Evolutionary conservation across 495 filamentous ascomycete species (phyloP).

Genomic region (Bacidia gigantensis): DNA sequence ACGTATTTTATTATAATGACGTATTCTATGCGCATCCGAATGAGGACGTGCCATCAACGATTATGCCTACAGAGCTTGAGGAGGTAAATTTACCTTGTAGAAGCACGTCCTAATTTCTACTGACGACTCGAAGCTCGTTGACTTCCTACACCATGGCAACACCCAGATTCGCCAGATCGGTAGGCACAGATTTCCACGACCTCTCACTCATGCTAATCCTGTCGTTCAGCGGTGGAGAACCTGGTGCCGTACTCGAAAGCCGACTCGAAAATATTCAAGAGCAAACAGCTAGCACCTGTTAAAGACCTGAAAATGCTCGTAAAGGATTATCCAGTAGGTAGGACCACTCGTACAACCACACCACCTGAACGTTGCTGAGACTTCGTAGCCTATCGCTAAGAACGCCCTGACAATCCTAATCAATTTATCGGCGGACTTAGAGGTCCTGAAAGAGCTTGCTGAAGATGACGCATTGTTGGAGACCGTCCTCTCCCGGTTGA

Average conservation of each 20-base stretch:
- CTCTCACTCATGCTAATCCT: slow-evolving; percentile 15
- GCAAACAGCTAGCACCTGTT: slow-evolving; percentile 59
- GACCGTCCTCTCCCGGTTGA: slow-evolving; percentile 52
- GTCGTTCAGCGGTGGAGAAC: slow-evolving; percentile 55
- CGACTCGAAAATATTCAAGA: slow-evolving; percentile 73
- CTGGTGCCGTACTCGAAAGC: slow-evolving; percentile 69
- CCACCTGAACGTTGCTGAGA: not conserved
- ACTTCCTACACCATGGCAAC: slow-evolving; percentile 82
- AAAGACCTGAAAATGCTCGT: slow-evolving; percentile 83
- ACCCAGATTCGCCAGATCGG: slow-evolving; percentile 67
- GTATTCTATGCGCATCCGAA: not conserved
- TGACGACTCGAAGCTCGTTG: slow-evolving; percentile 52
- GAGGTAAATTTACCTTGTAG: slow-evolving; percentile 40
- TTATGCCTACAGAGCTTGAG: slow-evolving; percentile 72
- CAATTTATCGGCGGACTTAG: slow-evolving; percentile 70
- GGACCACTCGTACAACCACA: not conserved
- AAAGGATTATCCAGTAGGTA: slow-evolving; percentile 59
- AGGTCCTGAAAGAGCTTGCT: slow-evolving; percentile 56
- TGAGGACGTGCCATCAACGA: slow-evolving; percentile 3
- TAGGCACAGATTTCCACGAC: slow-evolving; percentile 20
- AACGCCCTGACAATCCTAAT: slow-evolving; percentile 88
- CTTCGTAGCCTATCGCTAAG: slow-evolving; percentile 65
- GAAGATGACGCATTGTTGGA: slow-evolving; percentile 74
- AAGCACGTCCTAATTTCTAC: not conserved
- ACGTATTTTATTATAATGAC: not conserved